Conservation (phyloP, 345 rosid genomes). For the Syzygium grande region DNA sequence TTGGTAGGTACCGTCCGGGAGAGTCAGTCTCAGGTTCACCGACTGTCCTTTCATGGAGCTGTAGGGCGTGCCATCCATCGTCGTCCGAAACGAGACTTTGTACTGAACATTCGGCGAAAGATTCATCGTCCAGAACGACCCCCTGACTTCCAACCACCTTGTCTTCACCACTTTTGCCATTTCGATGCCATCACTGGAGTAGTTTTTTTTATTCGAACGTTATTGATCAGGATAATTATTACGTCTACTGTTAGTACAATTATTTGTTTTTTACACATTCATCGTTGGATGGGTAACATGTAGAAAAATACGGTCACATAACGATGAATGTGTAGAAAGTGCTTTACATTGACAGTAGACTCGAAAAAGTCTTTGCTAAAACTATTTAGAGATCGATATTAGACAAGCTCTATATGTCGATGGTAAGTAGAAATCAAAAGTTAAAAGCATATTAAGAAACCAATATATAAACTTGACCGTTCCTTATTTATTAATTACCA, state of each 20-base stretch:
- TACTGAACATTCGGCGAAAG: rapidly evolving
- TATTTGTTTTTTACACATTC: neutral
- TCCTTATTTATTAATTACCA: neutral
- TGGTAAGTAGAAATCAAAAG: neutral
- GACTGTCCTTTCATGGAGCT: neutral
- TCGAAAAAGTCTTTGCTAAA: neutral
- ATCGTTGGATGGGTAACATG: rapidly evolving
- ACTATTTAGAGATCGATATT: neutral
- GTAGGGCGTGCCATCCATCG: neutral
- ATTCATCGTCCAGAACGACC: neutral
- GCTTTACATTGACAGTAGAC: neutral
- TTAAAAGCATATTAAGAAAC: neutral
- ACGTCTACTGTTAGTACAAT: neutral
- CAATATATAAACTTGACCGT: neutral
- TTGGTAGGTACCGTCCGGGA: neutral
- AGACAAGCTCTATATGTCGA: neutral
- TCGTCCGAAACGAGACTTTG: neutral
- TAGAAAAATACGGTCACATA: neutral
- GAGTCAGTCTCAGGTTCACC: neutral
- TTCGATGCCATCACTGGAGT: neutral
- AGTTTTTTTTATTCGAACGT: neutral
- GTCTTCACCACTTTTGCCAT: neutral
- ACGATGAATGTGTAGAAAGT: neutral
- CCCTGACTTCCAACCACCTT: neutral
- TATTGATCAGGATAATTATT: neutral